These are phyloP conservation scores for Myriosclerotinia duriaeana DNA, from an alignment of 2,329 filamentous ascomycete species.

Conservation along the genomic window DNA sequence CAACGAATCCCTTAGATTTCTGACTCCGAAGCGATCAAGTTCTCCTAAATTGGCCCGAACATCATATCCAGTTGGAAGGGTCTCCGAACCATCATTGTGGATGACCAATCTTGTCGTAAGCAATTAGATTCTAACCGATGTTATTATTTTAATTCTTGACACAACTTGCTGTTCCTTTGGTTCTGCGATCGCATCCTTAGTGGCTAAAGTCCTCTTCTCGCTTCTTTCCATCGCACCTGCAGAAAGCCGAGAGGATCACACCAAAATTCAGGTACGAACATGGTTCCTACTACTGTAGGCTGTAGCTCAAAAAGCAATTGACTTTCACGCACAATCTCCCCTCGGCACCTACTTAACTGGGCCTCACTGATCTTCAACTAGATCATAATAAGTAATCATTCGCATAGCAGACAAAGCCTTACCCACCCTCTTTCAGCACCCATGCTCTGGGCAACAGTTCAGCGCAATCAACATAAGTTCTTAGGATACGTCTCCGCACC, in stretches of 20 bases:
- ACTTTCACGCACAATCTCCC: background rate
- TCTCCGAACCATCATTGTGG: background rate
- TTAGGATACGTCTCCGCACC: background rate
- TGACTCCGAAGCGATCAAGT: background rate
- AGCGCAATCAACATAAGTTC: conserved; percentile 9
- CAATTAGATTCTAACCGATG: background rate
- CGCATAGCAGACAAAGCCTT: conserved; percentile 8
- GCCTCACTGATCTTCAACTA: conserved; percentile 4
- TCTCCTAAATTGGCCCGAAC: background rate
- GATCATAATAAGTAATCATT: background rate
- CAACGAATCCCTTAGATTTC: background rate
- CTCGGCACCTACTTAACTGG: background rate
- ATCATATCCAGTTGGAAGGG: background rate
- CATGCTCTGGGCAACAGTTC: conserved; percentile 1
- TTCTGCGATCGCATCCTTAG: conserved; percentile 16
- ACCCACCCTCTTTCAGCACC: conserved; percentile 6
- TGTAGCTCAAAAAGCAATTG: conserved; percentile 6
- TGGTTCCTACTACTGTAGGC: no score
- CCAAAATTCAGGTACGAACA: conserved; percentile 33
- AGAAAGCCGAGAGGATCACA: conserved; percentile 27
- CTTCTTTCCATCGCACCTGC: conserved; percentile 22
- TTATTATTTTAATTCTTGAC: conserved; percentile 11
- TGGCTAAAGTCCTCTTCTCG: conserved; percentile 10
- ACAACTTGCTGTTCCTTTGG: conserved; percentile 18
- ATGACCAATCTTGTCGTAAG: background rate